Evolutionary conservation across 805 yeast species (phyloP).

Genomic region (Saturnispora quitensis): DNA sequence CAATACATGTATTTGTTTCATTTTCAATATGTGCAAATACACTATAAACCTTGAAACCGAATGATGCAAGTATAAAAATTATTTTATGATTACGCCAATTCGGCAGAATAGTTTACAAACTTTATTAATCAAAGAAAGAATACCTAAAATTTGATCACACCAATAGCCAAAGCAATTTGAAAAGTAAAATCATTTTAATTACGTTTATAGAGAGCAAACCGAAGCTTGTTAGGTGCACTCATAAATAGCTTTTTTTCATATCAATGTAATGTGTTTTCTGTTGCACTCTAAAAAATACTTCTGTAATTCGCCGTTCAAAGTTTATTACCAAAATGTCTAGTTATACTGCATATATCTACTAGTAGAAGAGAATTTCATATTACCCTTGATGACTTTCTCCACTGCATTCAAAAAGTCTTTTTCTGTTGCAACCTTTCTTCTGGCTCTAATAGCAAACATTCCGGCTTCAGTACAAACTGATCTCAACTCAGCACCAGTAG

Average conservation of each 20-base stretch:
- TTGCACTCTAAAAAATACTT: not conserved
- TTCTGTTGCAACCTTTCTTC: conserved; percentile 97
- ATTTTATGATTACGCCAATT: too few species aligned
- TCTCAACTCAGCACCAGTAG: conserved; percentile 97
- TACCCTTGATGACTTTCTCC: conserved; percentile 97
- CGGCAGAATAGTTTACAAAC: too few species aligned
- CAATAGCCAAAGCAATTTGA: too few species aligned
- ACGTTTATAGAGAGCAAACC: not conserved
- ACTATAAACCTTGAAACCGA: too few species aligned
- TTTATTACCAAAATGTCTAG: conserved; percentile 26
- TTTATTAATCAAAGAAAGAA: too few species aligned
- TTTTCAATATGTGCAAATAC: too few species aligned
- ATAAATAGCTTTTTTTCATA: not conserved
- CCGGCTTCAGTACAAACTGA: conserved; percentile 99
- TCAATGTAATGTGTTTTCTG: not conserved
- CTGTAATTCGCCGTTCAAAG: not conserved
- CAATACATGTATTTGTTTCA: too few species aligned
- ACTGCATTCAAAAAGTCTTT: conserved; percentile 97
- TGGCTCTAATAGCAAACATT: conserved; percentile 97
- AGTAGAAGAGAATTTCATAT: conserved; percentile 94
- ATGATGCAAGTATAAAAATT: too few species aligned
- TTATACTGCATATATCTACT: conserved; percentile 98
- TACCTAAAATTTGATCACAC: too few species aligned
- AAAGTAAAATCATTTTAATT: not conserved
- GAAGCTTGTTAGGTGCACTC: not conserved